Conservation (phyloP, 2,329 filamentous ascomycete genomes). For the Cladobotryum mycophilum region DNA sequence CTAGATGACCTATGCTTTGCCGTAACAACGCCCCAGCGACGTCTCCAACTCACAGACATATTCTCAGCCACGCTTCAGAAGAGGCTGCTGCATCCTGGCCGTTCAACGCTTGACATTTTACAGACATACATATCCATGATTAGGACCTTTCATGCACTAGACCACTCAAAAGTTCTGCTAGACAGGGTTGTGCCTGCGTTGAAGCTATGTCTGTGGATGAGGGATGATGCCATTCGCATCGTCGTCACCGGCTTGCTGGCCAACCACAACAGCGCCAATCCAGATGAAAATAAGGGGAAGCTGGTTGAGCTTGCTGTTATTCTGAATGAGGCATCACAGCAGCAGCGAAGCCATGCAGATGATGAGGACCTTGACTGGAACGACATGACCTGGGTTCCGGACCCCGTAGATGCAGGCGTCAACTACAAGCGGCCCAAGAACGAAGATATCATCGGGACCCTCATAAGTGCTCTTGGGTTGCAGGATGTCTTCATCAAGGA, state of each 20-base stretch:
- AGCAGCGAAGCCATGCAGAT: slow-evolving; percentile 45
- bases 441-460: slow-evolving; percentile 84
- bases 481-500: slow-evolving; percentile 93
- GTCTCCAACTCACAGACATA: slow-evolving; percentile 61
- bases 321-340: slow-evolving; percentile 55
- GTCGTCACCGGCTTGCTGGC: slow-evolving; percentile 69
- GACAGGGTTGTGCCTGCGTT: slow-evolving; percentile 68
- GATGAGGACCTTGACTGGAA: slow-evolving; percentile 78
- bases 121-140: slow-evolving; percentile 77
- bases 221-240: slow-evolving; percentile 71
- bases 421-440: slow-evolving; percentile 86
- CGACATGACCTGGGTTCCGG: slow-evolving; percentile 88
- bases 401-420: slow-evolving; percentile 85
- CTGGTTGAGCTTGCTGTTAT: slow-evolving; percentile 62
- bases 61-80: slow-evolving; percentile 61
- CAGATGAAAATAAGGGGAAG: slow-evolving; percentile 40
- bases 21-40: slow-evolving; percentile 60
- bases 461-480: slow-evolving; percentile 81
- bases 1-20: slow-evolving; percentile 68
- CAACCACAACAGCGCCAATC: slow-evolving; percentile 48
- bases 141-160: slow-evolving; percentile 66
- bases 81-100: slow-evolving; percentile 66
- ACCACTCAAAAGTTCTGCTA: slow-evolving; percentile 70
- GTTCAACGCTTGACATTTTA: slow-evolving; percentile 69
- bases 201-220: slow-evolving; percentile 67